phyloP scores from a whole-genome alignment of 345 rosid species.

The Eucalyptus pumila region DNA sequence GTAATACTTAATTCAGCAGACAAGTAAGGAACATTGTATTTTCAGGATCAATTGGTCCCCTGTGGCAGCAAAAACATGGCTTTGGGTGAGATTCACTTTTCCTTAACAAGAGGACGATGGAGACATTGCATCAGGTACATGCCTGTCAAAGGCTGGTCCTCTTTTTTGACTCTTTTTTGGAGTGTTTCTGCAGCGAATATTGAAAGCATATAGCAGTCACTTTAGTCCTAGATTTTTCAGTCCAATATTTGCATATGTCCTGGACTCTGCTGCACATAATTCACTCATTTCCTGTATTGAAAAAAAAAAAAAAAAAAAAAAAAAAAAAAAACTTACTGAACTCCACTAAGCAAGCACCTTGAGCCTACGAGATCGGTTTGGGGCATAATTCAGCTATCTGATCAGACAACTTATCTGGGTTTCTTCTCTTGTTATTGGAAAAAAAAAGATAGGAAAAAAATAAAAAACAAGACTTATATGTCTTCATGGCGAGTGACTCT shows the following conservation, averaged over 20 bases:
- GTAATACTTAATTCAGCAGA: background rate
- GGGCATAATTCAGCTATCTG: background rate
- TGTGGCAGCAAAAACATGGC: background rate
- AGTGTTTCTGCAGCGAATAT: background rate
- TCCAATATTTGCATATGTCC: background rate
- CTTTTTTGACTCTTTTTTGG: background rate
- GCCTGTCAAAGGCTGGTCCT: background rate
- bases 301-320: too few relatives aligned
- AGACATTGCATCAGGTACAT: background rate
- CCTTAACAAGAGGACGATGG: background rate
- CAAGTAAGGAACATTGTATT: background rate
- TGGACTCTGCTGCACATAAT: background rate
- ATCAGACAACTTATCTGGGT: background rate
- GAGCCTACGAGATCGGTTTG: background rate
- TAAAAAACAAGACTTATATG: background rate
- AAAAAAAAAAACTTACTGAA: background rate
- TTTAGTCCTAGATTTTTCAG: background rate
- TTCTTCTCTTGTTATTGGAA: background rate
- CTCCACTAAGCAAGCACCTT: background rate
- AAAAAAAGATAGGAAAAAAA: background rate
- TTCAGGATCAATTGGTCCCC: background rate
- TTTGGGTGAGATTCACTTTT: background rate
- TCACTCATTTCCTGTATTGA: background rate
- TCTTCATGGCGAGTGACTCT: background rate
- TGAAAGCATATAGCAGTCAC: background rate